phyloP scores from a whole-genome alignment of 257 asterid species.

The Ocimum tenuiflorum region DNA sequence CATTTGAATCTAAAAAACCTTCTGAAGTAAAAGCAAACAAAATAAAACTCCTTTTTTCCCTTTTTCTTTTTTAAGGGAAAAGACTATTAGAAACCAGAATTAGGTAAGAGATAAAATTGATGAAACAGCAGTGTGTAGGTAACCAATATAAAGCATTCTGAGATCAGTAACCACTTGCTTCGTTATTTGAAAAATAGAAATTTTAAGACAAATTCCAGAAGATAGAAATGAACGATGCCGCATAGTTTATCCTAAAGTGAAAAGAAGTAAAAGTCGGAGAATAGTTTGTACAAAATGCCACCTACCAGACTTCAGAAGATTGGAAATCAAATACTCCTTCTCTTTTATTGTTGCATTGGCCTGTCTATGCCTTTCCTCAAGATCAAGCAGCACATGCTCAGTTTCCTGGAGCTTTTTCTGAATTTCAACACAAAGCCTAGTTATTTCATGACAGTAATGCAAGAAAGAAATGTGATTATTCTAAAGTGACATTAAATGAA shows the following conservation, averaged over 20 bases:
- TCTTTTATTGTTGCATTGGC: constrained; percentile 90
- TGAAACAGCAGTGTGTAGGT: not conserved
- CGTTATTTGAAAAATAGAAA: not conserved
- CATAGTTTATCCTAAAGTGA: not conserved
- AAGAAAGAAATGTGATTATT: not conserved
- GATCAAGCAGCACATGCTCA: constrained; percentile 77
- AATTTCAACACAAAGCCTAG: constrained; percentile 19
- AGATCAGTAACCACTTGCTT: not conserved
- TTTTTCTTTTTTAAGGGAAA: too few species aligned
- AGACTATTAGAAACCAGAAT: too few species aligned
- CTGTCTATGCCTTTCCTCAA: constrained; percentile 80
- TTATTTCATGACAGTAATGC: constrained; percentile 23
- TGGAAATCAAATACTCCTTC: constrained; percentile 83
- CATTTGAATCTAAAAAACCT: not conserved
- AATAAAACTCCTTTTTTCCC: too few species aligned
- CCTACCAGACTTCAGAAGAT: constrained; percentile 90
- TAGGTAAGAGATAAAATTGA: not conserved
- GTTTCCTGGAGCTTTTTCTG: constrained; percentile 91
- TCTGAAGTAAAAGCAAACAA: not conserved
- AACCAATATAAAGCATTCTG: not conserved
- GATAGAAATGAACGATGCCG: not conserved
- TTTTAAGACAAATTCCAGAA: not conserved
- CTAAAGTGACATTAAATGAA: constrained; percentile 6
- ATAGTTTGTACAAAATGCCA: constrained; percentile 6
- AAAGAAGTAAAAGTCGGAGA: not conserved